A percentile compares a stretch with the other conserved stretches of the same genome.
Conservation (phyloP, 305 asterid genomes). For the Rubia occidens region DNA sequence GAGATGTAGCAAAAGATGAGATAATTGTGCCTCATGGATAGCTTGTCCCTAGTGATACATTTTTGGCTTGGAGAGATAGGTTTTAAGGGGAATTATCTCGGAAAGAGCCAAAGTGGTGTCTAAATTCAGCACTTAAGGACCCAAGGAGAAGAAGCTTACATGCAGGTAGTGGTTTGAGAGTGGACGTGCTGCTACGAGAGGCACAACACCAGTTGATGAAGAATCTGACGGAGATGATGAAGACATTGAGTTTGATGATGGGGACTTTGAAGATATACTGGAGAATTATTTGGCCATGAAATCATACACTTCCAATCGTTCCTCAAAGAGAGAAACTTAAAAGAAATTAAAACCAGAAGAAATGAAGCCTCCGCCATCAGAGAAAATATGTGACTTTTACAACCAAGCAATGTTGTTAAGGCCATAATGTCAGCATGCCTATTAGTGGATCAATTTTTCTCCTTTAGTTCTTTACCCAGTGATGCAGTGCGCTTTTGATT, state of each 20-base stretch:
- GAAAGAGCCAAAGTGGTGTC: slow-evolving; percentile 97
- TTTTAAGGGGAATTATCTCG: slow-evolving; percentile 90
- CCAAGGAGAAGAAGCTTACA: slow-evolving; percentile 80
- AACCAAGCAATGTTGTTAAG: not conserved
- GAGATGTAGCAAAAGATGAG: slow-evolving; percentile 73
- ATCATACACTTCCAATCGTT: slow-evolving; percentile 38
- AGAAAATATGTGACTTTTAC: not conserved
- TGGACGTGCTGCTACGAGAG: slow-evolving; percentile 67
- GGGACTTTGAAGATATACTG: slow-evolving; percentile 83
- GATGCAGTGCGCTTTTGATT: no score
- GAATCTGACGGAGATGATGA: slow-evolving; percentile 67
- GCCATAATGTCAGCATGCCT: not conserved
- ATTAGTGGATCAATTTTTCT: not conserved
- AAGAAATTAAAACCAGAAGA: not conserved
- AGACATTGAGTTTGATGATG: slow-evolving; percentile 86
- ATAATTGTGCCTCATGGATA: slow-evolving; percentile 92
- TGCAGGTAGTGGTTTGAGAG: slow-evolving; percentile 97
- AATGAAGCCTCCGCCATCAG: not conserved
- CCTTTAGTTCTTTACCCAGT: not conserved
- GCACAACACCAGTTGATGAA: slow-evolving; percentile 52
- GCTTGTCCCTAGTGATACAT: slow-evolving; percentile 83
- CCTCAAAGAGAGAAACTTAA: slow-evolving; percentile 28
- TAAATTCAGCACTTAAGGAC: slow-evolving; percentile 65
- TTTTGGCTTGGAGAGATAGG: slow-evolving; percentile 96
- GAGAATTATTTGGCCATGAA: slow-evolving; percentile 89